Conservation (phyloP, 805 yeast genomes). For the Clavispora carvajalis region DNA sequence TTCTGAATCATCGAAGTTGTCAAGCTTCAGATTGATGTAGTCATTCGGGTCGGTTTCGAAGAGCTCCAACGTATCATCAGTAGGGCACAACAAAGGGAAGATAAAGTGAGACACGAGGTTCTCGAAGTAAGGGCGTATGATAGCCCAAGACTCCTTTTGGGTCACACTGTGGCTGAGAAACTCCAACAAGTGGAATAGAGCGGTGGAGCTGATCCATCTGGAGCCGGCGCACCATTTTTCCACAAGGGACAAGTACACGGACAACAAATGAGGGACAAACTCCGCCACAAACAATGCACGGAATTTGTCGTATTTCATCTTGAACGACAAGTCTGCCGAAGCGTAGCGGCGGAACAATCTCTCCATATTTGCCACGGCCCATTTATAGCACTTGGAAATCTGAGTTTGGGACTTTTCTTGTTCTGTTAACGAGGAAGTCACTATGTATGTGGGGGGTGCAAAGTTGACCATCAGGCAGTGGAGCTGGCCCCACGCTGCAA, state of each 20-base stretch:
- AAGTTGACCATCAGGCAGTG: conserved; percentile 64
- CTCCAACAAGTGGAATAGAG: conserved; percentile 55
- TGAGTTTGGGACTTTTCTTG: conserved; percentile 56
- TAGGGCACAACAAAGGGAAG: conserved; percentile 70
- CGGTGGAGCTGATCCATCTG: conserved; percentile 66
- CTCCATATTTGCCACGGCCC: conserved; percentile 78
- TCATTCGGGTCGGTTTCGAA: conserved; percentile 88
- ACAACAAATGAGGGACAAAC: conserved; percentile 70
- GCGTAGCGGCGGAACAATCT: conserved; percentile 72
- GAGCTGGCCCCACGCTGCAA: conserved; percentile 66
- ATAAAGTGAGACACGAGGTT: conserved; percentile 65
- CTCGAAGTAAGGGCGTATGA: conserved; percentile 60
- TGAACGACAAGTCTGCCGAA: conserved; percentile 38
- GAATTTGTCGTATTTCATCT: conserved; percentile 54
- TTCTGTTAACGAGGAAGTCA: conserved; percentile 48
- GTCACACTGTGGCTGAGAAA: conserved; percentile 53
- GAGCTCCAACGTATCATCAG: conserved; percentile 59
- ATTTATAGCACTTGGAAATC: conserved; percentile 62
- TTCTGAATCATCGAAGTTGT: conserved; percentile 47
- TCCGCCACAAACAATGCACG: conserved; percentile 46
- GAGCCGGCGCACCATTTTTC: conserved; percentile 65
- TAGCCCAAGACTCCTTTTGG: conserved; percentile 54
- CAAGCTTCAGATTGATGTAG: conserved; percentile 67
- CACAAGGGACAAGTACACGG: conserved; percentile 58
- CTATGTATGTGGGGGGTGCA: conserved; percentile 50